Evolutionary conservation across 78 protist genomes (phyloP).

Genomic region (Anaeramoeba flamelloides): DNA sequence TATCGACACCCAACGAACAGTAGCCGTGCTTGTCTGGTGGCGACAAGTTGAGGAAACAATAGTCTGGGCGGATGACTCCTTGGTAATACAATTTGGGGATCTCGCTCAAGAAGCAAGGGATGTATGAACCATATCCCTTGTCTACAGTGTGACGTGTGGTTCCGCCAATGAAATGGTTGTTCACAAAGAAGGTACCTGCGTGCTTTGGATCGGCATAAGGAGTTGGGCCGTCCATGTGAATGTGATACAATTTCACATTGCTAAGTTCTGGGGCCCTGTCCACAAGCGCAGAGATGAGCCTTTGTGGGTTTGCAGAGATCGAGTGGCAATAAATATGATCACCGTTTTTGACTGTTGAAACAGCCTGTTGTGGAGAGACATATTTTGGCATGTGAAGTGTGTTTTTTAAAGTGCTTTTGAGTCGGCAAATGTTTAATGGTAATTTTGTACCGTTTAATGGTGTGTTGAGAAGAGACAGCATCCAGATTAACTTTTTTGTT

Average conservation of each 20-base stretch:
- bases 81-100: slow-evolving; percentile 8
- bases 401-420: no score
- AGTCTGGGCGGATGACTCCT: neutral
- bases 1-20: slow-evolving; percentile 15
- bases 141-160: neutral
- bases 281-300: slow-evolving; percentile 5
- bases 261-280: neutral
- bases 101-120: slow-evolving; percentile 20
- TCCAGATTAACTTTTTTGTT: no score
- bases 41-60: no score
- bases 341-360: no score
- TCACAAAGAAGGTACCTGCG: neutral
- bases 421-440: no score
- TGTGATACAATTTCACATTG: slow-evolving; percentile 5
- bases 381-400: no score
- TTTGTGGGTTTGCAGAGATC: neutral
- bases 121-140: neutral
- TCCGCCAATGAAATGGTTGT: neutral
- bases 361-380: no score
- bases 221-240: slow-evolving; percentile 13
- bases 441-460: no score
- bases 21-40: slow-evolving; percentile 29
- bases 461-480: no score
- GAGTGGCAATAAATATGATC: slow-evolving; percentile 1
- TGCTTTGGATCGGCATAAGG: neutral